phyloP scores from a whole-genome alignment of 2,329 filamentous ascomycete species.

The Epichloe baconii region DNA sequence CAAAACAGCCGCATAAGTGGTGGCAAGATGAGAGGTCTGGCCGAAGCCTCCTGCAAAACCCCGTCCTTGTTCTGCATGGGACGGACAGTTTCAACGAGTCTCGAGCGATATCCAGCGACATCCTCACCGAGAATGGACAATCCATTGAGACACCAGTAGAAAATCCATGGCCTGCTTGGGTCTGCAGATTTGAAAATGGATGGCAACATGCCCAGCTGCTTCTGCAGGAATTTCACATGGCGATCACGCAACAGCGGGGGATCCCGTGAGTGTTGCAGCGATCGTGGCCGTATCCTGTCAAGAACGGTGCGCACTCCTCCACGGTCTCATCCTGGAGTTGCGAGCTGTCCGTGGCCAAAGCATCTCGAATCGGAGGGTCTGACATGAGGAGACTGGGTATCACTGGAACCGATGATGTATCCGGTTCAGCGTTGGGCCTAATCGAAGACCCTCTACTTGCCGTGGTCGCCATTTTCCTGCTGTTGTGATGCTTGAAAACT shows the following conservation, averaged over 20 bases:
- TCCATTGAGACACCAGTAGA: slow-evolving; percentile 81
- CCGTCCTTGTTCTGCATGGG: slow-evolving; percentile 73
- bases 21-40: slow-evolving; percentile 77
- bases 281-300: slow-evolving; percentile 41
- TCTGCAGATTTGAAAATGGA: slow-evolving; percentile 61
- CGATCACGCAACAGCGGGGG: slow-evolving; percentile 55
- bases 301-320: slow-evolving; percentile 53
- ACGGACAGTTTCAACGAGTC: slow-evolving; percentile 60
- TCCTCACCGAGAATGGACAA: slow-evolving; percentile 69
- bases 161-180: slow-evolving; percentile 81
- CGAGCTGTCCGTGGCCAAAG: slow-evolving; percentile 54
- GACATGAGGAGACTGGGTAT: slow-evolving; percentile 45
- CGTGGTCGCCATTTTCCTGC: slow-evolving; percentile 5
- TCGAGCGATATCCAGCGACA: slow-evolving; percentile 49
- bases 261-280: slow-evolving; percentile 59
- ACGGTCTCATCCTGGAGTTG: slow-evolving; percentile 55
- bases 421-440: slow-evolving; percentile 9
- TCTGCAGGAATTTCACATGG: slow-evolving; percentile 50
- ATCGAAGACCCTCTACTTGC: neutral
- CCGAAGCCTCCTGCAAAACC: slow-evolving; percentile 93
- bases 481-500: slow-evolving; percentile 5
- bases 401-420: slow-evolving; percentile 4
- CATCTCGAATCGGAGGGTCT: slow-evolving; percentile 51
- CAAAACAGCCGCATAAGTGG: slow-evolving; percentile 74
- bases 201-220: slow-evolving; percentile 49